Evolutionary conservation across 345 rosid genomes (phyloP).

Genomic region (Eucalyptus decipiens): DNA sequence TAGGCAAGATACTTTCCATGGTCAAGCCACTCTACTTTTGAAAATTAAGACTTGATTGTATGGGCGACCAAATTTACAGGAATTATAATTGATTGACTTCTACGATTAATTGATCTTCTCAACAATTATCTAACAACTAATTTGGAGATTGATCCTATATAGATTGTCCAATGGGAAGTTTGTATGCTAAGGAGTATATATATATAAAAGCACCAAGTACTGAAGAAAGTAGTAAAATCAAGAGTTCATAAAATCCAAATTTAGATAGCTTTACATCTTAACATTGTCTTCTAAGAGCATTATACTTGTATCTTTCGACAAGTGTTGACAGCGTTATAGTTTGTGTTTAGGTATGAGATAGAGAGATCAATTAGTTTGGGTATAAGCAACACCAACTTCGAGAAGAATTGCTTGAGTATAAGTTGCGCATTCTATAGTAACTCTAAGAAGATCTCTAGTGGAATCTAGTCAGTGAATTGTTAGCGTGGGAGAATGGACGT

Average conservation of each 20-base stretch:
- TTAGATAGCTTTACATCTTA: neutral
- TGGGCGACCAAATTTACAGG: neutral
- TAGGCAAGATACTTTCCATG: neutral
- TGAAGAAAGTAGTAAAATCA: neutral
- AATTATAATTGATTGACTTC: neutral
- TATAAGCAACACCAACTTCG: no score
- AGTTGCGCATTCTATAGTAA: neutral
- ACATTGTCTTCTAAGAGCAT: neutral
- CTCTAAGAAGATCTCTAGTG: neutral
- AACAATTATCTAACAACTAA: no score
- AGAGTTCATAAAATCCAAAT: neutral
- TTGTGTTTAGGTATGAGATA: neutral
- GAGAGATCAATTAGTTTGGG: neutral
- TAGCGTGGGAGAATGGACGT: rapidly evolving
- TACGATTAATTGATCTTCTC: neutral
- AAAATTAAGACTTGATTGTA: neutral
- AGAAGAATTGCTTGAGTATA: neutral
- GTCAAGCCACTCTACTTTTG: neutral
- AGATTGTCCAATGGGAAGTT: neutral
- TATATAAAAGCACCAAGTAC: neutral
- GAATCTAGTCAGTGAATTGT: neutral
- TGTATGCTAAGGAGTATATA: no score
- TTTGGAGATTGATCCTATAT: neutral
- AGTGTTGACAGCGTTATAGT: rapidly evolving
- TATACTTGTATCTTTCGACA: neutral